Evolutionary conservation across 164 flowering plant species (phyloP), one percentile per base, ranked within the genome.

Genomic region (Nymphaea colorata): DNA sequence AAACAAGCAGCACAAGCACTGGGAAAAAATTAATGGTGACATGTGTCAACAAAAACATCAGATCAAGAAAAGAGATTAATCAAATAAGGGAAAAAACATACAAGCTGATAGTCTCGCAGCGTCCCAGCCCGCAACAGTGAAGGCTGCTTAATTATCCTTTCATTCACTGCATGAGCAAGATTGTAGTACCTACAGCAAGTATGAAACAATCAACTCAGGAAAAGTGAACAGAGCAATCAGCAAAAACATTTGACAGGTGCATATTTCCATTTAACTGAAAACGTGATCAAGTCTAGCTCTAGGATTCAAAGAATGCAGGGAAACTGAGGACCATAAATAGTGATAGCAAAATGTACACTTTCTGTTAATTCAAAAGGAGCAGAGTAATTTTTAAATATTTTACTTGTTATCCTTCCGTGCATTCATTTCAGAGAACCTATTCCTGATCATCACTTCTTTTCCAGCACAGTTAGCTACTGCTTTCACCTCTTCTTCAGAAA

Each of bases 161-260:
- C 99, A 79, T 78, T 95, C 68, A 95, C 97, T 76, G 98, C 99
- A 85, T 95, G 99, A 0, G 99, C 99, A 76, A 95, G 96, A 71
- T 64, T 83, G 70, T 95, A 95, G 74, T 95, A 95, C 83, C 99
- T 95, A 80, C 44, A 43, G 70, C 11, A 74, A 73, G 36, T 25
- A 25, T 25, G 57, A 51, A 51, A 51, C 57, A 51, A 51, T 51
- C 8, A 25, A 25, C 36, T 25, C 14, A 10, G 14, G 57, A 51
- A 51, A 51, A 10, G 8, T 15, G 14, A 51, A 51, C 12, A 51
- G 14, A 51, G 57, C 57, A 5, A 51, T 8, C 14, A 51, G 14
- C 57, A 51, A 51, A 8, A 25, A 55, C 16, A 55, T 55, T 55
- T 55, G 59, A 55, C 36, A 25, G 36, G 36, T 25, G 36, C 36